phyloP scores from a whole-genome alignment of 1,284 basidiomycete species.

The Tremellales sp. region DNA sequence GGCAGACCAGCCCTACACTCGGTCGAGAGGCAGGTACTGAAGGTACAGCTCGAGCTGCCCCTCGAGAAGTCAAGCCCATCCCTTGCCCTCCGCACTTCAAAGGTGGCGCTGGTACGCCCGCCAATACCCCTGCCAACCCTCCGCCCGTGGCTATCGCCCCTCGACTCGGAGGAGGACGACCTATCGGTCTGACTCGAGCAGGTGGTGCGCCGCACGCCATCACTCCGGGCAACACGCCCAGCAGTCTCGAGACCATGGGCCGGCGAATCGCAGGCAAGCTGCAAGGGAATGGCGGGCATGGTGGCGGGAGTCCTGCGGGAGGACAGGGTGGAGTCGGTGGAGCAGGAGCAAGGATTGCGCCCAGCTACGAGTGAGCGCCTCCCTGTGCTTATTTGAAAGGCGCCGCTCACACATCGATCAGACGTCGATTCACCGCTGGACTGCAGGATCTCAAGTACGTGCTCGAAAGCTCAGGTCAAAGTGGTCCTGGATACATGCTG shows the following conservation, averaged over 20 bases:
- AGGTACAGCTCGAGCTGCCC: too few relatives aligned
- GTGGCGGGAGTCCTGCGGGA: not conserved
- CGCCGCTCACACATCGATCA: not conserved
- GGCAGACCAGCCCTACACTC: not conserved
- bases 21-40: too few relatives aligned
- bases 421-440: not conserved
- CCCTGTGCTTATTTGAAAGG: not conserved
- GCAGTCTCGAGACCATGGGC: constrained; percentile 3
- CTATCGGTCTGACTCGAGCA: not conserved
- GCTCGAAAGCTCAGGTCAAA: too few relatives aligned
- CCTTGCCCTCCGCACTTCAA: too few relatives aligned
- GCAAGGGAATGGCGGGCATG: too few relatives aligned
- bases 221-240: constrained; percentile 6
- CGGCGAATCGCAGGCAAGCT: constrained; percentile 5
- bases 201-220: not conserved
- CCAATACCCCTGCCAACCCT: not conserved
- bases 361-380: not conserved
- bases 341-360: not conserved
- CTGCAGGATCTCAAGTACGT: not conserved
- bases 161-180: not conserved
- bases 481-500: too few relatives aligned
- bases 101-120: not conserved
- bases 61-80: too few relatives aligned
- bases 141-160: not conserved
- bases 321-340: not conserved